phyloP scores from a whole-genome alignment of 768 basidiomycete species.

The Hygrophorus russula region DNA sequence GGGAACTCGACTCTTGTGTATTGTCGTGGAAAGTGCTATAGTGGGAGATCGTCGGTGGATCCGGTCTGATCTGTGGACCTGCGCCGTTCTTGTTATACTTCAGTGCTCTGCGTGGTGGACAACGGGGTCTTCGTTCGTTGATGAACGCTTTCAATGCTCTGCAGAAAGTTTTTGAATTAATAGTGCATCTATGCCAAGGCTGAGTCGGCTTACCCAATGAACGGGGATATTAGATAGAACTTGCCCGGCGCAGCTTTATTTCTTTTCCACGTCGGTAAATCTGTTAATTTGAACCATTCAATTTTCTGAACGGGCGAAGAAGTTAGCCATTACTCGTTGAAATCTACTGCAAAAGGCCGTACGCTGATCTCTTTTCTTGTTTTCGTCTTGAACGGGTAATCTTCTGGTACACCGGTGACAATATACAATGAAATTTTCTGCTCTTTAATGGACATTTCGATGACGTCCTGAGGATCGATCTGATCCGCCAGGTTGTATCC shows the following conservation, averaged over 20 bases:
- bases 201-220: conserved; percentile 56
- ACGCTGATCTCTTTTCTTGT: conserved; percentile 99
- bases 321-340: conserved; percentile 4
- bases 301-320: conserved; percentile 57
- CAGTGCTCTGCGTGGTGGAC: conserved; percentile 18
- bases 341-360: conserved; percentile 18
- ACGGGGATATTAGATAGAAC: conserved; percentile 93
- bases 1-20: conserved; percentile 55
- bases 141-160: conserved; percentile 62
- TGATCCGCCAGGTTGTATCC: conserved; percentile 79
- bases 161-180: conserved; percentile 5
- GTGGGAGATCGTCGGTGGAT: conserved; percentile 9
- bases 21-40: conserved; percentile 20
- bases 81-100: conserved; percentile 7
- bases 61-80: conserved; percentile 9
- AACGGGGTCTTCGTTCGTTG: conserved; percentile 47
- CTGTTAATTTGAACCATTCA: conserved; percentile 85
- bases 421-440: conserved; percentile 89
- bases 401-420: conserved; percentile 79
- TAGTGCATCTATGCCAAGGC: background rate
- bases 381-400: conserved; percentile 82
- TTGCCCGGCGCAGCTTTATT: conserved; percentile 60
- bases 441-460: conserved; percentile 81
- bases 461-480: conserved; percentile 53
- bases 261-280: conserved; percentile 89